phyloP scores from a whole-genome alignment of 2,329 filamentous ascomycete species.

The Rhexocercosporidium sp. region DNA sequence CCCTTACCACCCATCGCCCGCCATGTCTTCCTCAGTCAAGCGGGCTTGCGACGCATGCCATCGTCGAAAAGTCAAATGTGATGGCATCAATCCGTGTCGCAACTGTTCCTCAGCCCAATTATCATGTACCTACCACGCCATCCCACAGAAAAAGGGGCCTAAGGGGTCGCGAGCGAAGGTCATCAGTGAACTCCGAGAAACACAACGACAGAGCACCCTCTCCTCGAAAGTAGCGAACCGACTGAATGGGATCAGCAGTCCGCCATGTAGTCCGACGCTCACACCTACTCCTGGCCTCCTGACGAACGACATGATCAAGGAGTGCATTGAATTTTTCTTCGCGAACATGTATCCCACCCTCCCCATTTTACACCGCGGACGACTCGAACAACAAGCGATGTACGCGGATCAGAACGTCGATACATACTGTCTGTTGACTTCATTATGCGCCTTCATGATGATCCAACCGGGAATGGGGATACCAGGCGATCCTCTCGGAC shows the following conservation, averaged over 20 bases:
- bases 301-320: conserved; percentile 66
- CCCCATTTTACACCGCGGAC: conserved; percentile 64
- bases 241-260: conserved; percentile 59
- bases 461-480: conserved; percentile 71
- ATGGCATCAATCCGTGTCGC: conserved; percentile 71
- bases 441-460: conserved; percentile 71
- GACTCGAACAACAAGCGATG: conserved; percentile 61
- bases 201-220: conserved; percentile 68
- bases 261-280: conserved; percentile 53
- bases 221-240: conserved; percentile 65
- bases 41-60: conserved; percentile 76
- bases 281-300: conserved; percentile 65
- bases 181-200: conserved; percentile 74
- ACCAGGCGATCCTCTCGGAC: conserved; percentile 61
- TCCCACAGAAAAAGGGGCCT: conserved; percentile 77
- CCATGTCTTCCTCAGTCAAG: conserved; percentile 48
- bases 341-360: conserved; percentile 67
- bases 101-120: conserved; percentile 72
- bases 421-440: conserved; percentile 66
- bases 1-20: conserved; percentile 19
- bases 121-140: conserved; percentile 74
- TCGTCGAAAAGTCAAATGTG: conserved; percentile 76
- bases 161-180: conserved; percentile 78
- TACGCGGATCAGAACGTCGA: conserved; percentile 68
- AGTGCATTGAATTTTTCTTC: conserved; percentile 72